Conservation (phyloP, 2,329 filamentous ascomycete species). For the Beauveria varroae region DNA sequence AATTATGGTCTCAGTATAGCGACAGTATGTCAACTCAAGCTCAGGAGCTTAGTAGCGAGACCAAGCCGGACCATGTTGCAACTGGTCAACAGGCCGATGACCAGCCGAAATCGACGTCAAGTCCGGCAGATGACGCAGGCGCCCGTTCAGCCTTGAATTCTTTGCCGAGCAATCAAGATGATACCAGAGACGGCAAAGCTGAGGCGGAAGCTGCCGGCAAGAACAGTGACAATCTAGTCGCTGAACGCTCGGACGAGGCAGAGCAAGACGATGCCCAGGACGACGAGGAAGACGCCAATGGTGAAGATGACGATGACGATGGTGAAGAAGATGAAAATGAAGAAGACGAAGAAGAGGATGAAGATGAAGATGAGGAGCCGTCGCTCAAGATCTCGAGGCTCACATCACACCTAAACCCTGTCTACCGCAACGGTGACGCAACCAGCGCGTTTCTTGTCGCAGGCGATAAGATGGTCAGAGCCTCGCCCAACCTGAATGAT, state of each 20-base stretch:
- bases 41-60: constrained; percentile 10
- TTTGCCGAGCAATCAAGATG: neutral
- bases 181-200: neutral
- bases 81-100: neutral
- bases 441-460: constrained; percentile 86
- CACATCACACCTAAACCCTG: constrained; percentile 67
- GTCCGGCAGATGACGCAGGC: neutral
- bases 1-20: constrained; percentile 1
- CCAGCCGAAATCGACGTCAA: neutral
- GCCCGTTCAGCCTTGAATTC: neutral
- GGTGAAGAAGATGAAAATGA: constrained; percentile 44
- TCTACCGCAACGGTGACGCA: constrained; percentile 93
- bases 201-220: neutral
- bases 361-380: constrained; percentile 89
- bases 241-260: too few species aligned
- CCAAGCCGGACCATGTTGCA: neutral
- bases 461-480: constrained; percentile 87
- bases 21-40: constrained; percentile 13
- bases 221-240: neutral
- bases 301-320: constrained; percentile 37
- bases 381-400: constrained; percentile 86
- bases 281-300: constrained; percentile 21
- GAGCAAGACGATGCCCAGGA: constrained; percentile 18
- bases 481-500: neutral
- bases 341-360: constrained; percentile 62